phyloP scores from a whole-genome alignment of 805 yeast species.

The Tetrapisispora iriomotensis region DNA sequence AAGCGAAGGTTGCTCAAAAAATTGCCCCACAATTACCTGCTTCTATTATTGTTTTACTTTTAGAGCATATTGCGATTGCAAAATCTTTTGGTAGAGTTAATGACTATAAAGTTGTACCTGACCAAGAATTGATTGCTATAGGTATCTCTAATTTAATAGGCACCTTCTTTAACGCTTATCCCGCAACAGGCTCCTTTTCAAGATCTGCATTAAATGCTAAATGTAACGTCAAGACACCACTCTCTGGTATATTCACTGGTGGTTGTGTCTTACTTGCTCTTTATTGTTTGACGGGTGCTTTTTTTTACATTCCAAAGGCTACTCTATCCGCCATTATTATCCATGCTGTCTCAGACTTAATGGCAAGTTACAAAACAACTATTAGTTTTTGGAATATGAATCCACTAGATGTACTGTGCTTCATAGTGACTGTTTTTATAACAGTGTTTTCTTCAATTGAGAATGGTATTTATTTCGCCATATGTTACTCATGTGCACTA shows the following conservation, averaged over 20 bases:
- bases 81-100: conserved; percentile 89
- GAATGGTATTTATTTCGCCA: conserved; percentile 83
- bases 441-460: conserved; percentile 76
- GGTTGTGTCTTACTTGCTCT: conserved; percentile 78
- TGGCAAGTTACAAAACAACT: conserved; percentile 59
- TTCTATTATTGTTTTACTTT: conserved; percentile 66
- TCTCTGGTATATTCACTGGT: conserved; percentile 88
- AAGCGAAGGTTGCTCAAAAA: conserved; percentile 45
- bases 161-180: conserved; percentile 87
- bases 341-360: conserved; percentile 83
- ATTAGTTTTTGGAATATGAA: conserved; percentile 60
- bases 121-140: conserved; percentile 89
- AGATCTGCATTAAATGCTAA: conserved; percentile 90
- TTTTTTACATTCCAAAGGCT: conserved; percentile 85
- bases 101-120: conserved; percentile 83
- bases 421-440: conserved; percentile 63
- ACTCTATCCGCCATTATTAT: conserved; percentile 79
- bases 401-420: conserved; percentile 68
- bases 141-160: conserved; percentile 87
- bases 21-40: conserved; percentile 79
- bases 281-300: conserved; percentile 73
- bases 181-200: conserved; percentile 92
- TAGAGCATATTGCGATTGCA: conserved; percentile 89
- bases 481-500: conserved; percentile 71
- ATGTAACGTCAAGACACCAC: conserved; percentile 91